Evolutionary conservation across 345 rosid species (phyloP), one percentile per base, ranked within the genome.

Genomic region (Balakata baccata): DNA sequence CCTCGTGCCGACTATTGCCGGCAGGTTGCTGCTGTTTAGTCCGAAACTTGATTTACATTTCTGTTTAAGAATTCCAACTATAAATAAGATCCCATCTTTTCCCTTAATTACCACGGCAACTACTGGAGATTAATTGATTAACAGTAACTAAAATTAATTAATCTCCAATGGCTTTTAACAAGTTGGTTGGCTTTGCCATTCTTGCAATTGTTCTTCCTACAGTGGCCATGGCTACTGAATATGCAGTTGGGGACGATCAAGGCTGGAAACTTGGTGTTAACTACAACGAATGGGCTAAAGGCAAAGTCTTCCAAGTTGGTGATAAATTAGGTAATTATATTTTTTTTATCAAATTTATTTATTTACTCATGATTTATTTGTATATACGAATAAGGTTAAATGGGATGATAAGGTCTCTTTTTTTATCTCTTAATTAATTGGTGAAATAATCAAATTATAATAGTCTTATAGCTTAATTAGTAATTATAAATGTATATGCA

Each of bases 241-340:
- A 69, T 43, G 58, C 71, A 11, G 85, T 85, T 22, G 87, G 84
- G 5, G 87, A 74, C 59, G 67, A 53, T 0, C 14, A 54, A 3
- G 82, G 85, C 22, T 85, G 85, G 87, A 82, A 52, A 0, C 4
- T 16, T 10, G 47, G 23, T 16, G 64, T 59, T 23, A 62, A 82
- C 67, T 82, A 80, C 74, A 56, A 69, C n/a, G 34, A 57, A 51
- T 85, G 87, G 85, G 81, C 85, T 43, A 47, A 49, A 0, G 79
- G 65, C 73, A 82, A 78, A 74, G 70, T 38, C 2, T 85, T 85
- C 50, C 38, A 20, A 0, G 74, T 82, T 17, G 85, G 85, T 2
- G 87, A 85, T 65, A 68, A 13, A 59, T 57, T 80, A 59, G 83
- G 85, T 85, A 80, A 2, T 3, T 16, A 6, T 66, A n/a, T n/a